Conservation (phyloP, 140 eudicot genomes). For the Ambrosia hybrid region DNA sequence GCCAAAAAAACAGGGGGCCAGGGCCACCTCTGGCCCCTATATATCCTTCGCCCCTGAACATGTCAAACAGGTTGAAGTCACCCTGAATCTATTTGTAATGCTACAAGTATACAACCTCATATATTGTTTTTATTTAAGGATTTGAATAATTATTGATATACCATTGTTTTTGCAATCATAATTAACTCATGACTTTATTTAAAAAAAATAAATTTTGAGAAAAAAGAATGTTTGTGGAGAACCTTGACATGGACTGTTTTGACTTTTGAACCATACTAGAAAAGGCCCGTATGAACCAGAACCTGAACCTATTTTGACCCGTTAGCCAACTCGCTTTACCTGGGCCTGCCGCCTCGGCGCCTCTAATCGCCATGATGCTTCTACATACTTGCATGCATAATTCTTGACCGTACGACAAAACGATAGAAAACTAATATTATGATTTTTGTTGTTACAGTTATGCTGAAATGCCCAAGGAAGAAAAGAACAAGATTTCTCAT, state of each 20-base stretch:
- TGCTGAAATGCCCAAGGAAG: constrained; percentile 90
- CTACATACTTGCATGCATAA: background rate
- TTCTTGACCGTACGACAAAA: background rate
- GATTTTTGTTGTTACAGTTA: constrained; percentile 45
- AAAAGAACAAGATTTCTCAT: constrained; percentile 92
- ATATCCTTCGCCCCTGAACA: background rate
- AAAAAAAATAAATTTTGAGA: background rate
- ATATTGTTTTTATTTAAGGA: background rate
- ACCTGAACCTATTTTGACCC: no score
- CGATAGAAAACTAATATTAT: background rate
- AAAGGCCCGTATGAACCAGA: background rate
- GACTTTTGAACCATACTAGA: background rate
- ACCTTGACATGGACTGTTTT: background rate
- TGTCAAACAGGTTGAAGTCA: background rate
- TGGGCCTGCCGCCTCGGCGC: no score
- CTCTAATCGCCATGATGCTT: no score
- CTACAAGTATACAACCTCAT: background rate
- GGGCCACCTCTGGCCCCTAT: no score
- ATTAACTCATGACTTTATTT: background rate
- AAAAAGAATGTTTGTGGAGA: no score
- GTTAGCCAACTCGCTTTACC: no score
- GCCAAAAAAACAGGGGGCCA: no score
- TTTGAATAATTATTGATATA: background rate
- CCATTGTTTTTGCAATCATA: background rate
- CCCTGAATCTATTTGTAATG: background rate